A percentile compares a stretch with the other conserved stretches of the same genome.
Conservation (phyloP, 2,329 filamentous ascomycete species). For the Ophiobolus disseminans region DNA sequence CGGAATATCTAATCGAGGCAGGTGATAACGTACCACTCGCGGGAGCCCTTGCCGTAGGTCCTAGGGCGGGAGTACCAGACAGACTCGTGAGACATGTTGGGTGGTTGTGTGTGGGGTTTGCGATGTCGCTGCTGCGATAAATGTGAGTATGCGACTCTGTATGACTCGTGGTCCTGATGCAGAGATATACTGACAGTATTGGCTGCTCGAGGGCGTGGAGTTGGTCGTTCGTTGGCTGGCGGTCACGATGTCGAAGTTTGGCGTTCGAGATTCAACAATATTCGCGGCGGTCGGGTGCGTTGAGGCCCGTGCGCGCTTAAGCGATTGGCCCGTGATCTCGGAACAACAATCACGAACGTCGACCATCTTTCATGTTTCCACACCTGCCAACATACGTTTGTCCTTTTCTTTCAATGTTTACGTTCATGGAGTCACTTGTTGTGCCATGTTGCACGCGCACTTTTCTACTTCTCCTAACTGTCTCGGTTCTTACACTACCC, state of each 20-base stretch:
- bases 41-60: slow-evolving; percentile 95
- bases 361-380: too few relatives aligned
- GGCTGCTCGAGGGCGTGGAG: slow-evolving; percentile 32
- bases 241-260: slow-evolving; percentile 29
- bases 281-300: too few relatives aligned
- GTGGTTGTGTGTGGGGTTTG: slow-evolving; percentile 46
- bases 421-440: too few relatives aligned
- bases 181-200: slow-evolving; percentile 30
- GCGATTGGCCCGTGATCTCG: too few relatives aligned
- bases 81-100: slow-evolving; percentile 87
- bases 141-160: slow-evolving; percentile 18
- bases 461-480: too few relatives aligned
- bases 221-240: slow-evolving; percentile 37
- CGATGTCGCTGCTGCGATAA: slow-evolving; percentile 28
- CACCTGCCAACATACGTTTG: too few relatives aligned
- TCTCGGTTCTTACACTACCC: too few relatives aligned
- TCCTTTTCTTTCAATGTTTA: too few relatives aligned
- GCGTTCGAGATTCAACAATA: slow-evolving; percentile 27
- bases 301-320: too few relatives aligned
- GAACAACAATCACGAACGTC: too few relatives aligned
- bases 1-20: slow-evolving; percentile 1
- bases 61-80: slow-evolving; percentile 99
- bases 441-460: too few relatives aligned
- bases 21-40: slow-evolving; percentile 76
- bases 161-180: background rate